Base-by-base conservation (phyloP, 305 asterid genomes). In the Stenogyne calaminthoides region DNA sequence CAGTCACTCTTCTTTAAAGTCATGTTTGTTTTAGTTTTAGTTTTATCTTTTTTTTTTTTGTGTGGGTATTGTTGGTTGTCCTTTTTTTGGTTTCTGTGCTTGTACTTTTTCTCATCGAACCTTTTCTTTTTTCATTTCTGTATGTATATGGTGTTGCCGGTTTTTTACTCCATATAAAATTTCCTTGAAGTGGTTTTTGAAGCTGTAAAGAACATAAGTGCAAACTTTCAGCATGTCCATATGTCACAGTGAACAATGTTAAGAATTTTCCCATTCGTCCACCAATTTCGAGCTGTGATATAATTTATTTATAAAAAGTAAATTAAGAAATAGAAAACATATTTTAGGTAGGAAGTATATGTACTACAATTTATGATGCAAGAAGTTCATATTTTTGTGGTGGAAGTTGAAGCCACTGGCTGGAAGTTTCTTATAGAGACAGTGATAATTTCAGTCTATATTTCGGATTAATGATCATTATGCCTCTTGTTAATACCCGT, bases 111-210 rank as follows among this genome's bases (percentile, higher is more conserved):
- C 54, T 54, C 36, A 40, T 52, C 16, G 19, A 27, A 4, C 16
- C 54, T 16, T 14, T 9, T 8, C 52, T 25, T 11, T 16, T 36
- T 18, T 32, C 40, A 14, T 11, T 11, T 49, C n/a, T 54, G 18
- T 19, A 6, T 19, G 8, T 62, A 29, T 10, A 32, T 42, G 36
- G 25, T 56, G 20, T 29, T 66, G 42, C 16, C 55, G 36, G 18
- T 42, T 19, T 58, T 40, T 57, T 70, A 8, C 60, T 70, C 7
- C 22, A n/a, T 14, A 7, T 47, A 18, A 16, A 16, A 29, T 19
- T 47, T 59, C 36, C 3, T 70, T 22, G 67, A 59, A 59, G 46
- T 71, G 61, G 27, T 52, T 68, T 32, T 10, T 56, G 11, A 47
- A 46, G 8, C 54, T 68, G 29, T 29, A 36, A 15, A 16, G 62